Evolutionary conservation across 805 yeast genomes (phyloP).

Genomic region (Nakazawaea ishiwadae): DNA sequence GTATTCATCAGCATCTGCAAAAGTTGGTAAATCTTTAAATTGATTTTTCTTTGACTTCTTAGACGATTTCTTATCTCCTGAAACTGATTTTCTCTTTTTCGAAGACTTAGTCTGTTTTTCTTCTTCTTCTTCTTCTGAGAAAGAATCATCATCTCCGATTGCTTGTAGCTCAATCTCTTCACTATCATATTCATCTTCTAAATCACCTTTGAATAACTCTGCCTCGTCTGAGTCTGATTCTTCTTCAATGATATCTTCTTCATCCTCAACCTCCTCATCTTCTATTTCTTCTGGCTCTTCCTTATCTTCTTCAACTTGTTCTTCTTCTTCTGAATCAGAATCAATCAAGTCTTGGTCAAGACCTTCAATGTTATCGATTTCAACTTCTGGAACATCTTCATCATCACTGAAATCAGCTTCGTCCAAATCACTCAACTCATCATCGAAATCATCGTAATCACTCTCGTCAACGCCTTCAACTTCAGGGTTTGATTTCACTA

Average conservation of each 20-base stretch:
- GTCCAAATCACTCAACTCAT: slow-evolving; percentile 33
- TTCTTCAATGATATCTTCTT: slow-evolving; percentile 20
- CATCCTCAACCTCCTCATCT: slow-evolving; percentile 18
- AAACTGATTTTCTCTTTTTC: slow-evolving; percentile 18
- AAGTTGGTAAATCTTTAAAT: slow-evolving; percentile 69
- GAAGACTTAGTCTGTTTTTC: slow-evolving; percentile 19
- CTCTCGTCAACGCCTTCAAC: slow-evolving; percentile 42
- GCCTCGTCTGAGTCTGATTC: slow-evolving; percentile 12
- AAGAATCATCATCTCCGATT: slow-evolving; percentile 22
- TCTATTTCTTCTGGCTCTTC: slow-evolving; percentile 12
- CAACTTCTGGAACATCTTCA: slow-evolving; percentile 24
- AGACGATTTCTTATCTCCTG: slow-evolving; percentile 18
- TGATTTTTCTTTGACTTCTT: slow-evolving; percentile 45
- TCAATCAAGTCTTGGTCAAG: slow-evolving; percentile 24
- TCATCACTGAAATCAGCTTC: slow-evolving; percentile 26
- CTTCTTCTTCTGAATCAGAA: slow-evolving; percentile 28
- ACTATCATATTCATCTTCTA: slow-evolving; percentile 21
- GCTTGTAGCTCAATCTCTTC: slow-evolving; percentile 25
- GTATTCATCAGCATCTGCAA: slow-evolving; percentile 87
- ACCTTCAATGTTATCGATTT: slow-evolving; percentile 19
- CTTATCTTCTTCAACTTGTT: slow-evolving; percentile 28
- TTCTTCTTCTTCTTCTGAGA: slow-evolving; percentile 21
- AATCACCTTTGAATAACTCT: slow-evolving; percentile 14
- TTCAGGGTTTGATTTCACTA: slow-evolving; percentile 53
- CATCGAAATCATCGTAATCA: slow-evolving; percentile 32